Base-by-base conservation (phyloP, 2,329 filamentous ascomycete species). In the Aspergillus puulaauensis region DNA sequence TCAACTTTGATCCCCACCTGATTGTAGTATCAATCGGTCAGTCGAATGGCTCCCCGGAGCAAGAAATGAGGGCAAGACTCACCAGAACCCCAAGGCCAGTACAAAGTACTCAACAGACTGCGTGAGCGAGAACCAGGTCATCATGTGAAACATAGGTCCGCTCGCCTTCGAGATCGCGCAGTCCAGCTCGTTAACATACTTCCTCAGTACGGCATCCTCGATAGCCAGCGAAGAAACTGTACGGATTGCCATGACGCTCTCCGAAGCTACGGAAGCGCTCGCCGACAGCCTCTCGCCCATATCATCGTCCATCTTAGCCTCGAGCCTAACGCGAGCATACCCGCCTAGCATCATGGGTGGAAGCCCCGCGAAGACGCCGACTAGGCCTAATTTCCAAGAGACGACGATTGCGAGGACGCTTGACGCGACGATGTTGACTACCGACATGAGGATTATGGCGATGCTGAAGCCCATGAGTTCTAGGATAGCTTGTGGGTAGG, bases 1-100 rank as follows among this genome's bases (percentile, higher is more conserved):
- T 66, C 27, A 89, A 78, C 9, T 75, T 79, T 4, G 82, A 84
- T 44, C 85, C 86, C 59, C 88, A 89, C 80, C 39, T 54, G 19
- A 9, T 23, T 2, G n/a, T 35, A 24, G 2, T 15, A 6, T 23
- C 4, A 40, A 44, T 24, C 8, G n/a, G 19, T 43, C 17, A 44
- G 19, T 19, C 17, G 11, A 2, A 12, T 21, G 11, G 41, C 21
- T 21, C 8, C 3, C 3, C 3, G 23, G 3, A 12, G 19, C 8
- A 24, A 2, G 17, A 41, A 41, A 9, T 1, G 19, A 12, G 8
- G 3, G 24, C 3, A 7, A 43, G 24, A 24, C 83, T 51, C 56
- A 66, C 64, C 65, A 67, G 56, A 73, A 72, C 1, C 69, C 68
- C 4, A 73, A 60, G 7, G 67, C 70, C 53, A 68, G 52, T 39